A percentile compares a stretch with the other conserved stretches of the same genome.
phyloP scores from a whole-genome alignment of 2,329 filamentous ascomycete species.

The Botrytis elliptica region DNA sequence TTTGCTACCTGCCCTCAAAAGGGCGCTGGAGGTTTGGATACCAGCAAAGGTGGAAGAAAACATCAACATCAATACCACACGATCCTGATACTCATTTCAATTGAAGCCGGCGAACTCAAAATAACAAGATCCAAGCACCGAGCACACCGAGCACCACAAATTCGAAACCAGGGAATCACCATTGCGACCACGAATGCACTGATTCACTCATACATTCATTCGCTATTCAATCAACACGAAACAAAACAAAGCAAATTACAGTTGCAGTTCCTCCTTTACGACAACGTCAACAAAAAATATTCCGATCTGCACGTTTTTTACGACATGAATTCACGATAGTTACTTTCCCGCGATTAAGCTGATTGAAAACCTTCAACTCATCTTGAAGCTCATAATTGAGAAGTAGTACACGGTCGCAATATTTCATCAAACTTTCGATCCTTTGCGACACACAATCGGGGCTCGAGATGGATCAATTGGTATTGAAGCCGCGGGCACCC shows the following conservation, averaged over 20 bases:
- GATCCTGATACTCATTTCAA: neutral
- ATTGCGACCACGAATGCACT: constrained; percentile 10
- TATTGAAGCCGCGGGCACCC: constrained; percentile 37
- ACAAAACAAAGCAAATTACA: neutral
- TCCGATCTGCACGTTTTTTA: neutral
- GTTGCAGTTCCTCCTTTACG: neutral
- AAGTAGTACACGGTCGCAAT: neutral
- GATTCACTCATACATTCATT: constrained; percentile 11
- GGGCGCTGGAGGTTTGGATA: constrained; percentile 16
- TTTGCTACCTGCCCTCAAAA: constrained; percentile 16
- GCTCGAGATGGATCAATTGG: constrained; percentile 37
- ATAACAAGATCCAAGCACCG: neutral
- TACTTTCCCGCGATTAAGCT: constrained; percentile 28
- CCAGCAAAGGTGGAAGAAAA: neutral
- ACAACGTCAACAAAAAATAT: neutral
- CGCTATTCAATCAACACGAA: neutral
- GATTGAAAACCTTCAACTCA: constrained; percentile 24
- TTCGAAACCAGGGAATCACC: constrained; percentile 14
- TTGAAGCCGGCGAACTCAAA: neutral
- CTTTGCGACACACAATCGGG: neutral
- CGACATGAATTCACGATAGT: constrained; percentile 34
- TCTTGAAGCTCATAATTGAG: constrained; percentile 18
- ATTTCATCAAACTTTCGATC: neutral
- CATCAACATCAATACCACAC: neutral
- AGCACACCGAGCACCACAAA: constrained; percentile 6